Base-by-base conservation (phyloP, 164 flowering plant genomes). In the Brasenia schreberi region DNA sequence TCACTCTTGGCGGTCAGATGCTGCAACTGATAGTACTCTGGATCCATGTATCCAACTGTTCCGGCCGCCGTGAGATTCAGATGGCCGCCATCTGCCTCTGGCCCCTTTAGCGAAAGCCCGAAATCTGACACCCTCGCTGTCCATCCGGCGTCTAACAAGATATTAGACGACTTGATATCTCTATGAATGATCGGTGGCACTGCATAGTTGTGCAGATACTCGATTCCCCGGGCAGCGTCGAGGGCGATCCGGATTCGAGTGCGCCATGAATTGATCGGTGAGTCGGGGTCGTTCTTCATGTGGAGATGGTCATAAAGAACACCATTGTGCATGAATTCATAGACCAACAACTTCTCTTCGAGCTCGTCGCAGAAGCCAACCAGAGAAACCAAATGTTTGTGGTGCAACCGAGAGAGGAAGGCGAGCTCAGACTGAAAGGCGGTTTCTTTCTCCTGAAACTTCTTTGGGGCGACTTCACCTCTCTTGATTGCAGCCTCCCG, bases 11-110 rank as follows among this genome's bases (percentile, higher is more conserved):
- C 84, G 9, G 99, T 95, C 69, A 95, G 62, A 5, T 92, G 88
- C 64, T 95, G 89, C 16, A 90, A 76, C 0, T 90, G 90, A 58
- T 95, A 92, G 74, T 92, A 92, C 77, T 95, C 97, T 0, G 99
- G 99, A 77, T 95, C 99, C 69, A 95, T 95, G 80, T 95, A 95
- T 27, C 99, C 99, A 0, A 90, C 91, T 7, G 97, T 92, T 42
- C 99, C 99, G 0, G 94, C 97, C 10, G 97, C 97, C 76, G 82
- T 88, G 66, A 67, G 66, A 0, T 86, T 85, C 72, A 79, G 69
- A 68, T 58, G 69, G 44, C 81, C 90, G 0, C 68, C 66, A 4
- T 75, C 89, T 0, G 79, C 17, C 60, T 87, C 88, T 0, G 97
- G 86, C 18, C 97, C 85, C 85, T 83, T 70, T 64, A 95, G 65